Conservation (phyloP, 257 asterid genomes). For the Mentha longifolia region DNA sequence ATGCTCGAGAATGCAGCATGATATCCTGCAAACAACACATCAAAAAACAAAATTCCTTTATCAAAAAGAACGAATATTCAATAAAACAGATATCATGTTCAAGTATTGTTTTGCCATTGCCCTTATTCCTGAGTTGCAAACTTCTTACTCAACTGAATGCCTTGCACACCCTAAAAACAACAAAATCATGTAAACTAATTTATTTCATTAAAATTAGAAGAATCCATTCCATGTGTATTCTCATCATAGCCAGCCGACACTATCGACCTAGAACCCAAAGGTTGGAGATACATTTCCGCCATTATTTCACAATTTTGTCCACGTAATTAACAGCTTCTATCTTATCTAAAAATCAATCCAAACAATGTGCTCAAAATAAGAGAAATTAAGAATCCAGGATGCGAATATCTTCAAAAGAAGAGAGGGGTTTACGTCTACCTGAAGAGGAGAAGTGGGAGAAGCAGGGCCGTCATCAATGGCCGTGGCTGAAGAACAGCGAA, state of each 20-base stretch:
- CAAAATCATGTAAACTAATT: not conserved
- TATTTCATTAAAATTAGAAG: not conserved
- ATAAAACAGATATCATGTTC: not conserved
- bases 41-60: not conserved
- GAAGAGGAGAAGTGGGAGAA: constrained; percentile 46
- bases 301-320: not conserved
- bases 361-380: constrained; percentile 10
- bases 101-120: not conserved
- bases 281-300: not conserved
- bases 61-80: not conserved
- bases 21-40: constrained; percentile 56
- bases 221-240: constrained; percentile 3
- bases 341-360: not conserved
- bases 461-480: constrained; percentile 49
- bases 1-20: constrained; percentile 66
- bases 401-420: not conserved
- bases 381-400: not conserved
- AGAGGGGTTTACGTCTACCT: constrained; percentile 36
- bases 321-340: too few relatives aligned
- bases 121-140: not conserved
- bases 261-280: not conserved
- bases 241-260: not conserved
- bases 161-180: not conserved
- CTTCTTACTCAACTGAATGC: not conserved
- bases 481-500: constrained; percentile 55